These are phyloP conservation scores for Aspergillus pseudotamarii DNA, from an alignment of 2,329 filamentous ascomycete genomes.

Conservation along the genomic window DNA sequence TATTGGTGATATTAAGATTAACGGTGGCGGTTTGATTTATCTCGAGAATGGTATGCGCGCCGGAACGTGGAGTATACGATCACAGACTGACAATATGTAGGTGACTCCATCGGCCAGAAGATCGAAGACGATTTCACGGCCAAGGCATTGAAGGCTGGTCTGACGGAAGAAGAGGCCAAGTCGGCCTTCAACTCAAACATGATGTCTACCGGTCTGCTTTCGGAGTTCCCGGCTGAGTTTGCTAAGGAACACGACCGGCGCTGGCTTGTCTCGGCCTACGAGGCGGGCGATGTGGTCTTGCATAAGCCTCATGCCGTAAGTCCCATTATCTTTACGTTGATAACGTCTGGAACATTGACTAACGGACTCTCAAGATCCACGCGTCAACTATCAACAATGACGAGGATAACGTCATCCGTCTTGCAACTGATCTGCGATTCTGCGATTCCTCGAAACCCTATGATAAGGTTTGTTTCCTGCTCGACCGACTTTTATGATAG, in stretches of 20 bases:
- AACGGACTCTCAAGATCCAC: conserved; percentile 50
- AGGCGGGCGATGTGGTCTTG: conserved; percentile 56
- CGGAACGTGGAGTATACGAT: background rate
- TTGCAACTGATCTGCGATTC: conserved; percentile 61
- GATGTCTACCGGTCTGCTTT: conserved; percentile 58
- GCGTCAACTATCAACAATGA: conserved; percentile 61
- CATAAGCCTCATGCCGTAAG: conserved; percentile 43
- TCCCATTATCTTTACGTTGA: background rate
- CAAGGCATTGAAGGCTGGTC: conserved; percentile 52
- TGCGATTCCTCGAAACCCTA: conserved; percentile 55
- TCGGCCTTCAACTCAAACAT: conserved; percentile 62
- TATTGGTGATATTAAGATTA: conserved; percentile 56
- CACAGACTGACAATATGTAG: conserved; percentile 19
- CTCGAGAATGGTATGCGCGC: conserved; percentile 48
- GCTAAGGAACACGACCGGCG: conserved; percentile 46
- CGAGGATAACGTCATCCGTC: conserved; percentile 53
- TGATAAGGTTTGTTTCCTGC: conserved; percentile 43
- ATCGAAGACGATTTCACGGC: conserved; percentile 47
- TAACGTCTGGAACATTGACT: background rate
- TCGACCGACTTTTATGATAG: background rate
- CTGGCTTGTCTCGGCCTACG: conserved; percentile 57
- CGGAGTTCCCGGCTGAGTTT: conserved; percentile 52
- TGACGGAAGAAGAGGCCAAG: conserved; percentile 56
- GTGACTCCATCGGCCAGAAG: conserved; percentile 51
- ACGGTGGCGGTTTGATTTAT: conserved; percentile 63